Evolutionary conservation across 23 red algal species (phyloP), one percentile per base, ranked within the genome.

Genomic region (Gracilaria domingensis): DNA sequence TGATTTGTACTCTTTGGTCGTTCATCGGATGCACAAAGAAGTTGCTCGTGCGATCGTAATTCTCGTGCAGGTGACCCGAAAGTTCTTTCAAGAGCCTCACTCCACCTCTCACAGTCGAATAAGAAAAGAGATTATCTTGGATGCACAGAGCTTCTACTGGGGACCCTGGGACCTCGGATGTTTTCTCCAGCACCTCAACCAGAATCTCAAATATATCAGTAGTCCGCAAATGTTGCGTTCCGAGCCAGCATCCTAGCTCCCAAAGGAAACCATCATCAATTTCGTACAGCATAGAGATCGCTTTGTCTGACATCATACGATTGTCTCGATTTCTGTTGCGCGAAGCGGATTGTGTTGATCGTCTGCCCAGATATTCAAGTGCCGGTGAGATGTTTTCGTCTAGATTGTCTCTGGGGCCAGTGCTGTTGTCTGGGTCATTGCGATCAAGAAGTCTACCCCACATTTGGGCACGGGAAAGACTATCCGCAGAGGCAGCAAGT

Each of bases 211-310:
- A 85, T 2, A 85, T 66, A 12, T 67, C 58, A 62, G 65, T 60
- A 17, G 30, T 69, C 1, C 59, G 51, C 28, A 85, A 66, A 30
- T 85, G 81, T 35, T 85, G 81, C 4, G 60, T 69, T 66, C 54
- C 56, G 16, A 60, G 54, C 81, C 81, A 85, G 25, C 58, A 85
- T 12, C 81, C 81, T 40, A 85, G 65, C 35, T 85, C 81, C 81
- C 58, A 64, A 66, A 85, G 33, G 45, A 56, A 69, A 61, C 59
- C 54, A 60, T 65, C 49, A 18, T 64, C 56, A 66, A 65, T 16
- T 17, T 64, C 58, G 40, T 85, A 65, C 33, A 66, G 42, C 30
- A 65, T 69, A 12, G 65, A 85, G 8, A 85, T 85, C 13, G 56
- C 57, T 30, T 77, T 77, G 21, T 77, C 72, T 20, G 72, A 77